phyloP scores from a whole-genome alignment of 805 yeast species.

The Pichia kluyveri region DNA sequence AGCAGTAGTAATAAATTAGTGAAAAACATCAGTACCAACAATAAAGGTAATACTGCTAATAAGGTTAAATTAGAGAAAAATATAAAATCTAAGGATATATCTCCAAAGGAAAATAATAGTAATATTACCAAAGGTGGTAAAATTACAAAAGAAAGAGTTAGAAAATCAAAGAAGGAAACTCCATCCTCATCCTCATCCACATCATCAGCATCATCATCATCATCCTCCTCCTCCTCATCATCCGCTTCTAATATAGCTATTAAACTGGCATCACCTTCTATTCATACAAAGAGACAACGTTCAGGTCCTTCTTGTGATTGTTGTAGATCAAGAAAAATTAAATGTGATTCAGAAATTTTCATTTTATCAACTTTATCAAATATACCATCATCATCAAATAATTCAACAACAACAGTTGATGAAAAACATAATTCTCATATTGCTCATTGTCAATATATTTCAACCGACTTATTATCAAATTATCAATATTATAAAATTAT shows the following conservation, averaged over 20 bases:
- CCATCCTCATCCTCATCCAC: background rate
- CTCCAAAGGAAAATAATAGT: too few species aligned
- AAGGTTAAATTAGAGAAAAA: too few species aligned
- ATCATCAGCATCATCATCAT: background rate
- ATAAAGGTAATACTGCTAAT: too few species aligned
- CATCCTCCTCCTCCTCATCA: background rate
- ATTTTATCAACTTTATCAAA: conserved; percentile 18
- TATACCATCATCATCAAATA: background rate
- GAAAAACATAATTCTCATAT: conserved; percentile 15
- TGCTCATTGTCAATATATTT: conserved; percentile 24
- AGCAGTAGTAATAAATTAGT: too few species aligned
- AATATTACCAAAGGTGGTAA: too few species aligned
- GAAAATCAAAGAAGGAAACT: background rate
- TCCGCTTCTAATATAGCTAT: conserved; percentile 13
- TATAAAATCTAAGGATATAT: too few species aligned
- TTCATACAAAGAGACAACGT: conserved; percentile 42
- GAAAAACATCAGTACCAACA: too few species aligned
- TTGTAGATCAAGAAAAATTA: conserved; percentile 61
- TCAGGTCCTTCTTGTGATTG: conserved; percentile 69
- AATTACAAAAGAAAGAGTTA: too few species aligned
- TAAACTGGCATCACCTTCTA: conserved; percentile 26
- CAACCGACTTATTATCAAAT: conserved; percentile 12
- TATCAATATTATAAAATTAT: conserved; percentile 24
- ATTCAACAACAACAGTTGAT: conserved; percentile 6
- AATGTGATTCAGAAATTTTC: conserved; percentile 59